Evolutionary conservation across 345 rosid species (phyloP), one percentile per base, ranked within the genome.

Genomic region (Melaleuca quinquenervia): DNA sequence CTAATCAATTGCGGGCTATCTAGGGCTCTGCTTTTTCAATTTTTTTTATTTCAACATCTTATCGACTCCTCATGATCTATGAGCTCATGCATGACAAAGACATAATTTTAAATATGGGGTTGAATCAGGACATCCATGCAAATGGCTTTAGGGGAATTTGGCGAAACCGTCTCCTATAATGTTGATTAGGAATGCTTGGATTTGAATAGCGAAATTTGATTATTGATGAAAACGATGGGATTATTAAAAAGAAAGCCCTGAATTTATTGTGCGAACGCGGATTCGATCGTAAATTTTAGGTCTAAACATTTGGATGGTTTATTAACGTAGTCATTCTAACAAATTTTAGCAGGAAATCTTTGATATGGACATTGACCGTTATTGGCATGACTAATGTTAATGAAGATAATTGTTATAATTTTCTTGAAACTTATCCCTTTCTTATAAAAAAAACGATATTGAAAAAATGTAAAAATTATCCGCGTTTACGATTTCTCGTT

Each of bases 321-420:
- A 0, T 18, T 2, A 62, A 29, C 7, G 29, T 27, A 62, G n/a
- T 29, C 41, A 1, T 29, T 62, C 8, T 0, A 0, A 0, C 3
- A 3, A 27, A 62, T 29, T 62, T 29, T 7, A 12, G 44, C 3
- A 27, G 2, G 10, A 29, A 62, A 2, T 29, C 3, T 1, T 20
- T 62, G 1, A 29, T 1, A 5, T 29, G 36, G 36, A 7, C 6
- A 3, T 15, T 1, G 11, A 0, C 3, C 2, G 1, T 62, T 11
- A 27, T 15, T 3, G 44, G 2, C 2, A 29, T 3, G 32, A 7
- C 7, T 3, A 1, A 8, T 4, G 21, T 3, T 62, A 8, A 15
- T 0, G 1, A 3, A 0, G 18, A 62, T 2, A 60, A 60, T 60
- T 60, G 27, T 60, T 27, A 2, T 10, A 14, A n/a, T 11, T 60